A percentile compares a stretch with the other conserved stretches of the same genome.
phyloP scores from a whole-genome alignment of 139 green algal genomes.

The Chlamydomonas sphaeroides region DNA sequence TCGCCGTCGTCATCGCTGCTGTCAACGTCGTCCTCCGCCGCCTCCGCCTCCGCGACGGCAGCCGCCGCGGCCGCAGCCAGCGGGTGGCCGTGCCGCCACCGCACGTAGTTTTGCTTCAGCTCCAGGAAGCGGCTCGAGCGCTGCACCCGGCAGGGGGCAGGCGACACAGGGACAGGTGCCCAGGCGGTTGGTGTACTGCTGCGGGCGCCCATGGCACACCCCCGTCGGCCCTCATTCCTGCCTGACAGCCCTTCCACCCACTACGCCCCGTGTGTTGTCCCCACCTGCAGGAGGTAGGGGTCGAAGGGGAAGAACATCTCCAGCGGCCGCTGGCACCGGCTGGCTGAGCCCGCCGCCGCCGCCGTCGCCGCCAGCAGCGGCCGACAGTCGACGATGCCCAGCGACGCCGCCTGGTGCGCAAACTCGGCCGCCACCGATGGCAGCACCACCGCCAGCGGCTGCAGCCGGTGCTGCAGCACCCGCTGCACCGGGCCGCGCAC shows the following conservation, averaged over 20 bases:
- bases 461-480: constrained; percentile 70
- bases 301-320: constrained; percentile 98
- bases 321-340: constrained; percentile 63
- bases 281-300: constrained; percentile 83
- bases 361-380: background rate
- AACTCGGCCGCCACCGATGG: constrained; percentile 77
- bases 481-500: constrained; percentile 45
- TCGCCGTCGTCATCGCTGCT: constrained; percentile 9
- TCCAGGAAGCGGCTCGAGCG: constrained; percentile 71
- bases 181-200: no score
- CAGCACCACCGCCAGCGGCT: constrained; percentile 74
- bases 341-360: background rate
- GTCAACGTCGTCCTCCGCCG: background rate
- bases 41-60: background rate
- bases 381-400: constrained; percentile 58
- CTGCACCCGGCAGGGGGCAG: background rate
- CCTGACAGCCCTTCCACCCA: no score
- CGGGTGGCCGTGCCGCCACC: constrained; percentile 60
- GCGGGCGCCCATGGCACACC: no score
- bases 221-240: no score
- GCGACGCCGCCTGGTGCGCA: constrained; percentile 52
- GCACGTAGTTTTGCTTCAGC: constrained; percentile 66
- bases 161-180: no score
- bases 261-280: no score
- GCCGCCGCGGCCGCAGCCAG: constrained; percentile 5